Evolutionary conservation across 2,329 filamentous ascomycete species (phyloP).

Genomic region (Cercospora zeina): DNA sequence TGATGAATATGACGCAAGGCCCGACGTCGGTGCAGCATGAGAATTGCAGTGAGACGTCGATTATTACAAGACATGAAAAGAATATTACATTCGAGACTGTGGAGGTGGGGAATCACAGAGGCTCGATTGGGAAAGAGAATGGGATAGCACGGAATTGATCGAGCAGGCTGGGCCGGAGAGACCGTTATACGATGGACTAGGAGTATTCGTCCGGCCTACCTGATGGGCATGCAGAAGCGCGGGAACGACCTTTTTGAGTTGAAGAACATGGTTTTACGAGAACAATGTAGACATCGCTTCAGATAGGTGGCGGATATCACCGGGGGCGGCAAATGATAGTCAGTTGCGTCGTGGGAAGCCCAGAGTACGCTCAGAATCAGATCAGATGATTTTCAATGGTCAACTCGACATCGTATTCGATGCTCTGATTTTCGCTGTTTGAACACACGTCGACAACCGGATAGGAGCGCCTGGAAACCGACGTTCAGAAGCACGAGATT

Average conservation of each 20-base stretch:
- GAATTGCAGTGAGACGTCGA: constrained; percentile 22
- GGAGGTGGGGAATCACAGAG: background rate
- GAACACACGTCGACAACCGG: background rate
- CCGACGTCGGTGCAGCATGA: constrained; percentile 19
- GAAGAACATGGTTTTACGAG: too few relatives aligned
- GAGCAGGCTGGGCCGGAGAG: background rate
- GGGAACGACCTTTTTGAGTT: background rate
- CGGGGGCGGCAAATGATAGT: too few relatives aligned
- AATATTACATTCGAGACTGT: background rate
- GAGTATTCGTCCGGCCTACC: background rate
- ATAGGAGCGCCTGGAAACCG: background rate
- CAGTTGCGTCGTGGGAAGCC: too few relatives aligned
- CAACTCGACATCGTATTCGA: background rate
- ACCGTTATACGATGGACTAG: background rate
- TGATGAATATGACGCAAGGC: constrained; percentile 21
- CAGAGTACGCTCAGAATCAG: background rate
- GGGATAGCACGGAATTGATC: background rate
- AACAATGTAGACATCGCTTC: background rate
- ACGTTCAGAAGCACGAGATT: too few relatives aligned
- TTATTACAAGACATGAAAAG: background rate
- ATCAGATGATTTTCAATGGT: background rate
- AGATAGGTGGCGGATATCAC: background rate
- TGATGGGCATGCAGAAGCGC: background rate
- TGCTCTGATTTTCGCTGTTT: background rate
- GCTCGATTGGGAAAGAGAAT: background rate